phyloP scores from a whole-genome alignment of 148 eudicot genomes.

The Talinum fruticosum region DNA sequence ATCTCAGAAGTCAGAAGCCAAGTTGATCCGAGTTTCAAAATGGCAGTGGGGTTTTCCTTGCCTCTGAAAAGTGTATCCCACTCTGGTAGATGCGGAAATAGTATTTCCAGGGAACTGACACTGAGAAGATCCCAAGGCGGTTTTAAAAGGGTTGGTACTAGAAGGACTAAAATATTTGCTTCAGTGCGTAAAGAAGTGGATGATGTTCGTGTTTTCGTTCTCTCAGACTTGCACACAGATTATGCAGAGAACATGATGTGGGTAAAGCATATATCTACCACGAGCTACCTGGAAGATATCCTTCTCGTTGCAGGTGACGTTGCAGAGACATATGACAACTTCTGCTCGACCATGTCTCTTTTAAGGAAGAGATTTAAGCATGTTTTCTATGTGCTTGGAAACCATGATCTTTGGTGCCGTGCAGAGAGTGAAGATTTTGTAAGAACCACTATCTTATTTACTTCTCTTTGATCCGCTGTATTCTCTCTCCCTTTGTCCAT shows the following conservation, averaged over 20 bases:
- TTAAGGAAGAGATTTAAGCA: constrained; percentile 49
- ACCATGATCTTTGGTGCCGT: constrained; percentile 79
- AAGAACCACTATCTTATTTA: constrained; percentile 19
- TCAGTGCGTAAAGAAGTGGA: constrained; percentile 15
- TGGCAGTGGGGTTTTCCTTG: constrained; percentile 32
- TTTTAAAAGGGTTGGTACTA: constrained; percentile 15
- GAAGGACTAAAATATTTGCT: constrained; percentile 25
- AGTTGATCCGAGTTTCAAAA: constrained; percentile 10
- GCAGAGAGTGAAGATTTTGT: constrained; percentile 40
- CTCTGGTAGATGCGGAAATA: constrained; percentile 15
- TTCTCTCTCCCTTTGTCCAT: not conserved
- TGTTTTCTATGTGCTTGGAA: constrained; percentile 67
- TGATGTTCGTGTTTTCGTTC: constrained; percentile 44
- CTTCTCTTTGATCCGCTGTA: not conserved
- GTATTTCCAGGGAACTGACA: constrained; percentile 7
- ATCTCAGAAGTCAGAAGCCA: constrained; percentile 1
- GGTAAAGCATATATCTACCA: constrained; percentile 42
- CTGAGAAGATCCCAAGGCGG: constrained; percentile 19
- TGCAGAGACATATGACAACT: constrained; percentile 49
- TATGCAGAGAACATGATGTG: constrained; percentile 65
- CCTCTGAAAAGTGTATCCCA: constrained; percentile 25
- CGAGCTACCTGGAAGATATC: constrained; percentile 35
- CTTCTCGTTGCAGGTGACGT: constrained; percentile 76
- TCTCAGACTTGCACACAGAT: constrained; percentile 71
- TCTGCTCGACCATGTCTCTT: constrained; percentile 52